Conservation (phyloP, 768 basidiomycete genomes). For the Suillus alpinus region DNA sequence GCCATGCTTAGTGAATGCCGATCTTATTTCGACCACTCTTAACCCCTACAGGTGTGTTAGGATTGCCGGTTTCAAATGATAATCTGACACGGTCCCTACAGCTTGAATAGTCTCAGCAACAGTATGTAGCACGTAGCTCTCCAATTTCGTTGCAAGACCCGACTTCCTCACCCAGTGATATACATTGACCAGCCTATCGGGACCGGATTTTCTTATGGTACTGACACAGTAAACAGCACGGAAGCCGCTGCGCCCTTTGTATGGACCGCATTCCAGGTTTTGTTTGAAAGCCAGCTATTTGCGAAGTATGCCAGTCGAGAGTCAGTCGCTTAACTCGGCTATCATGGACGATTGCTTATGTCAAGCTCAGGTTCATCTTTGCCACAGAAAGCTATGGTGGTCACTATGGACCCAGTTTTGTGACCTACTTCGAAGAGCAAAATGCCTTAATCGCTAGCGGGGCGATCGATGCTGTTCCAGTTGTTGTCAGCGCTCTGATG, state of each 20-base stretch:
- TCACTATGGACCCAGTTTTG: slow-evolving; percentile 64
- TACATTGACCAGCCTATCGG: slow-evolving; percentile 72
- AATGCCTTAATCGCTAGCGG: slow-evolving; percentile 49
- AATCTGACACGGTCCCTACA: slow-evolving; percentile 15
- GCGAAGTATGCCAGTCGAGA: slow-evolving; percentile 51
- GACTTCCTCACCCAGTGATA: slow-evolving; percentile 42
- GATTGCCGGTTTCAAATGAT: background rate
- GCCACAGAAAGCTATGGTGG: slow-evolving; percentile 70
- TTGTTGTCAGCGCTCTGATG: slow-evolving; percentile 59
- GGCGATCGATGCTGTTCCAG: slow-evolving; percentile 43
- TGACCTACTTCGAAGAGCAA: slow-evolving; percentile 62
- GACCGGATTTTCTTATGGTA: slow-evolving; percentile 62
- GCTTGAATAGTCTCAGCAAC: slow-evolving; percentile 70
- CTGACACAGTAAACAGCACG: slow-evolving; percentile 49
- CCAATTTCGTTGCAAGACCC: background rate
- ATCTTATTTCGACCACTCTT: slow-evolving; percentile 47
- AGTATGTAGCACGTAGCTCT: slow-evolving; percentile 35
- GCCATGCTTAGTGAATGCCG: slow-evolving; percentile 58
- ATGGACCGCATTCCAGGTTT: slow-evolving; percentile 62
- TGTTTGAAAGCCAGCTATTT: slow-evolving; percentile 58
- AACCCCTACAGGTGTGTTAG: slow-evolving; percentile 57
- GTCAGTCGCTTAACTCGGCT: slow-evolving; percentile 29
- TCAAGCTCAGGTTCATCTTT: slow-evolving; percentile 50
- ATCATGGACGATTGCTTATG: background rate
- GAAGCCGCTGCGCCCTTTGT: slow-evolving; percentile 53